These are phyloP conservation scores for Moesziomyces sp. DNA, from an alignment of 1,284 basidiomycete genomes.

Conservation along the genomic window DNA sequence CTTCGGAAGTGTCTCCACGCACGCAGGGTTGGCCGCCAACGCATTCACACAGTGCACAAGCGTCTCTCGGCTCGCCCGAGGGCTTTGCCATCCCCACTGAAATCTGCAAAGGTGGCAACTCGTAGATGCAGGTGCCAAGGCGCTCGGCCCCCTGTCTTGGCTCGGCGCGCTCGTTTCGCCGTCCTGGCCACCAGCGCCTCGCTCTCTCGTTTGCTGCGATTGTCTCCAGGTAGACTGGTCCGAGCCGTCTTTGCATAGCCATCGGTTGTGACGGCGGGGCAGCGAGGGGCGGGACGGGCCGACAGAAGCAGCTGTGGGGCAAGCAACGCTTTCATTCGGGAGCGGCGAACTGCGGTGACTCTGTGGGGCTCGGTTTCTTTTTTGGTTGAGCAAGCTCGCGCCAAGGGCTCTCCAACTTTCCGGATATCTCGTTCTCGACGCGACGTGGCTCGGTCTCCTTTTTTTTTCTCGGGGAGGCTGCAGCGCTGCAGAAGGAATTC, in stretches of 20 bases:
- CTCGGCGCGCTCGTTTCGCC: not conserved
- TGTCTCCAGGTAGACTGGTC: not conserved
- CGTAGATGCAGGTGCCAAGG: not conserved
- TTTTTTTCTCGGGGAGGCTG: not conserved
- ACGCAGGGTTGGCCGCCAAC: not conserved
- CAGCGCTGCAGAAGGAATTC: not conserved
- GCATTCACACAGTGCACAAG: not conserved
- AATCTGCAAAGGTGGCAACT: not conserved
- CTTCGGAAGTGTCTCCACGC: not conserved
- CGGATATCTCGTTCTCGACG: not conserved
- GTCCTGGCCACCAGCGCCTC: not conserved
- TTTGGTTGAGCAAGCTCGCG: not conserved
- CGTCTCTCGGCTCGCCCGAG: not conserved
- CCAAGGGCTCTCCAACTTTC: not conserved
- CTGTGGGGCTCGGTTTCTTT: not conserved
- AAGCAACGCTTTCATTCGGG: no score
- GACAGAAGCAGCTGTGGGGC: not conserved
- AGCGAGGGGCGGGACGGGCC: no score
- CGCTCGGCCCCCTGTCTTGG: not conserved
- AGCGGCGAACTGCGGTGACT: no score
- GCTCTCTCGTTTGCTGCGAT: no score
- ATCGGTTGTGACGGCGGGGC: not conserved
- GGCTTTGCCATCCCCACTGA: not conserved
- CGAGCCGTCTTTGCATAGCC: not conserved
- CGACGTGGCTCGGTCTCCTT: slow-evolving; percentile 5